A percentile compares a stretch with the other conserved stretches of the same genome.
These are phyloP conservation scores for Aegilops speltoides DNA, from an alignment of 176 grass and related monocot species.

Conservation along the genomic window DNA sequence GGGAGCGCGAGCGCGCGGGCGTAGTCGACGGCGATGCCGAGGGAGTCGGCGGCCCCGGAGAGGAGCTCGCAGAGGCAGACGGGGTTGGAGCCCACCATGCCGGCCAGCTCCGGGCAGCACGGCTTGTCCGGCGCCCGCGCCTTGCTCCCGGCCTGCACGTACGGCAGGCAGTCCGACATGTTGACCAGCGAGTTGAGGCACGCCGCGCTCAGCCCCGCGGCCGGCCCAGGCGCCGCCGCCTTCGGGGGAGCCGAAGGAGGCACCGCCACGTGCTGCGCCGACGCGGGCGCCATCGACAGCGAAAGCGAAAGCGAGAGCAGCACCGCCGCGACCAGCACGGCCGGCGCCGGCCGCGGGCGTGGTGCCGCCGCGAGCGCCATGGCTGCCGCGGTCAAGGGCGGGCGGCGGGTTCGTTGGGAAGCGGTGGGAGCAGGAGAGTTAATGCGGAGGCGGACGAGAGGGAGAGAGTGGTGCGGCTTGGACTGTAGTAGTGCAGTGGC, in stretches of 20 bases:
- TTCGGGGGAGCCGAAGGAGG: not conserved
- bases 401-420: not conserved
- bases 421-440: not conserved
- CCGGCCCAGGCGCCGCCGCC: slow-evolving; percentile 30
- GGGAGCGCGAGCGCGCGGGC: slow-evolving; percentile 66
- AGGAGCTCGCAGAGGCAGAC: slow-evolving; percentile 88
- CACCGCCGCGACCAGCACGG: not conserved
- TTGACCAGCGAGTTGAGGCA: slow-evolving; percentile 68
- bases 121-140: slow-evolving; percentile 46
- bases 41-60: slow-evolving; percentile 63
- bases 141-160: slow-evolving; percentile 67
- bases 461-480: not conserved
- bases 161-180: slow-evolving; percentile 76
- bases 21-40: slow-evolving; percentile 80
- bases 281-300: not conserved
- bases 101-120: slow-evolving; percentile 89
- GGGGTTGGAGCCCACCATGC: slow-evolving; percentile 59
- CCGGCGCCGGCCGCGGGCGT: not conserved
- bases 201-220: slow-evolving; percentile 13
- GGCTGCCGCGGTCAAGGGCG: not conserved
- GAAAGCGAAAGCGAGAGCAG: not conserved
- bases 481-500: not conserved
- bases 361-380: slow-evolving; percentile 21
- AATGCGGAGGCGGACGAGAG: not conserved
- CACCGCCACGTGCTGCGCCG: not conserved